phyloP scores from a whole-genome alignment of 2,329 filamentous ascomycete genomes.

The Leptographium lundbergii region DNA sequence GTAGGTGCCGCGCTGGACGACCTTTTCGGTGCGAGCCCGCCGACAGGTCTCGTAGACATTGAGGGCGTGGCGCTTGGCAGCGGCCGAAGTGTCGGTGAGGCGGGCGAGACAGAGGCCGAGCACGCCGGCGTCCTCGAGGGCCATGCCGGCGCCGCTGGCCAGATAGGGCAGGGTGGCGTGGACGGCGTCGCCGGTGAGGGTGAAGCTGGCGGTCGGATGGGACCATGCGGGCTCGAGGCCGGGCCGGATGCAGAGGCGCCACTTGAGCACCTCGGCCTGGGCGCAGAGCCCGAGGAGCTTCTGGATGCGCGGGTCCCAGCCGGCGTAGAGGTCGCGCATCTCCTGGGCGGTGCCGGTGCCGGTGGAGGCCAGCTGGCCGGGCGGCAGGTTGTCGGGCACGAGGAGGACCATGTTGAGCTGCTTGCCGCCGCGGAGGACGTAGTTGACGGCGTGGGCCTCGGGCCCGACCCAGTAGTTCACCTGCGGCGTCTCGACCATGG shows the following conservation, averaged over 20 bases:
- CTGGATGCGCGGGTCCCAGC: conserved; percentile 23
- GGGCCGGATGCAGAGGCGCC: conserved; percentile 32
- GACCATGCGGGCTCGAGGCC: conserved; percentile 26
- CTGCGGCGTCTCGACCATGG: conserved; percentile 17
- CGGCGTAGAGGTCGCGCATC: conserved; percentile 20
- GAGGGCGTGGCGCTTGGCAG: conserved; percentile 4
- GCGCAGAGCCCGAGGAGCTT: conserved; percentile 23
- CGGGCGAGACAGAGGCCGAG: conserved; percentile 12
- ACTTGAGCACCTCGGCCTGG: conserved; percentile 30
- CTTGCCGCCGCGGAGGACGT: conserved; percentile 19
- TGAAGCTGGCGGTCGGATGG: conserved; percentile 24
- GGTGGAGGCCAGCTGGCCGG: conserved; percentile 14
- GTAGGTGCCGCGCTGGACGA: conserved; percentile 9
- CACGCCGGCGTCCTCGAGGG: conserved; percentile 29
- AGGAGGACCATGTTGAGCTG: conserved; percentile 22
- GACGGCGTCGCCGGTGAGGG: conserved; percentile 29
- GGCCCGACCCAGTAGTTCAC: conserved; percentile 22
- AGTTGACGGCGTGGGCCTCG: conserved; percentile 20
- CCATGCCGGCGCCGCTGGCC: conserved; percentile 32
- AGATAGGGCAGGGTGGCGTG: conserved; percentile 37
- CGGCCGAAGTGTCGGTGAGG: background rate
- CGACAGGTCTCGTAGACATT: conserved; percentile 10
- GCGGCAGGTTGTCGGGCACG: conserved; percentile 13
- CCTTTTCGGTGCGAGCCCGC: conserved; percentile 4
- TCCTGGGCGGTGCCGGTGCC: conserved; percentile 19